Base-by-base conservation (phyloP, 129 eudicot species). In the sunflower (Helianthus annuus) region DNA sequence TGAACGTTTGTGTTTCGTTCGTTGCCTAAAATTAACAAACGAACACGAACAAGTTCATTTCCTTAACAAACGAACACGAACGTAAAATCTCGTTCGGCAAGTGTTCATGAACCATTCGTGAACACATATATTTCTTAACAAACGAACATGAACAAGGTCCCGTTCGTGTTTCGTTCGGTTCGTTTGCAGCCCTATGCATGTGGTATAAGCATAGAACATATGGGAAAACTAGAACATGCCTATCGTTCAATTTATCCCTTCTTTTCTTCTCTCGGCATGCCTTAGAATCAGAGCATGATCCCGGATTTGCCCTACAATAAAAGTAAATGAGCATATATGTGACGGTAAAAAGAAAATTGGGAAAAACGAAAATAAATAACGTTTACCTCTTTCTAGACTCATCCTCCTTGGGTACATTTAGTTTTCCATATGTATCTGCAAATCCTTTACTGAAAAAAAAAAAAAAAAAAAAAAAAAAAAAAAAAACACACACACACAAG, bases 211-310 rank as follows among this genome's bases (percentile, higher is more conserved):
- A 59, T 24, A 52, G 1, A 58, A 39, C 22, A 53, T 11, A 16
- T 27, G 38, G 40, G 53, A 62, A 44, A 70, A 64, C 58, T 6
- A 62, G 76, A 64, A 63, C 76, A 12, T 78, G 66, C 97, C 82
- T 85, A 42, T 91, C 97, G 45, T 91, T 91, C 45, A 91, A 78
- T 62, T 71, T 86, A 70, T 85, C 95, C 80, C 97, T 79, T 34
- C 97, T 81, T 63, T 77, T 75, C 79, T 91, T 91, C 76, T 91
- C 97, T 80, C 86, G 86, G 38, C 88, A 78, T 60, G 97, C 95
- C 82, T 85, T 91, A 19, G 97, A 83, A 71, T 70, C 81, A 70
- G 74, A 36, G 71, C 88, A 81, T 11, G 88, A 61, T 60, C 79
- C 85, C 10, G 86, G 72, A 63, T 83, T 78, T 49, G 73, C 64